Evolutionary conservation across 768 basidiomycete genomes (phyloP).

Genomic region (Nidula microcarpa): DNA sequence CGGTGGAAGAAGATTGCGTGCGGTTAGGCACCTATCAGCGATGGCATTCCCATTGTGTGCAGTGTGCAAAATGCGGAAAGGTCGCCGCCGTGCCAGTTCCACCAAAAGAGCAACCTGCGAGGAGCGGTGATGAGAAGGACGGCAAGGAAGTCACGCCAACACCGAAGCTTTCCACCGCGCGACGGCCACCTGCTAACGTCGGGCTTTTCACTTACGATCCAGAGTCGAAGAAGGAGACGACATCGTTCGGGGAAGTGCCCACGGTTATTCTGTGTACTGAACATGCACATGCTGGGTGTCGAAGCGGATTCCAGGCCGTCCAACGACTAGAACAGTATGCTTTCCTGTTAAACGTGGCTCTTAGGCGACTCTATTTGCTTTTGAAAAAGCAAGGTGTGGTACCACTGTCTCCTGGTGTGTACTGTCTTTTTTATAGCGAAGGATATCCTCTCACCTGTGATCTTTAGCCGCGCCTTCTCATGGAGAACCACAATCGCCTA

Average conservation of each 20-base stretch:
- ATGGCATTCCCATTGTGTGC: conserved; percentile 96
- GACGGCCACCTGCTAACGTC: conserved; percentile 80
- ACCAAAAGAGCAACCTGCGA: conserved; percentile 49
- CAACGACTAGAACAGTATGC: conserved; percentile 97
- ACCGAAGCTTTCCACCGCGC: conserved; percentile 60
- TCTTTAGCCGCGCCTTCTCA: conserved; percentile 17
- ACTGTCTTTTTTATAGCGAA: conserved; percentile 3
- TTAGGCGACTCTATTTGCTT: conserved; percentile 84
- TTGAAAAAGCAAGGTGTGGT: conserved; percentile 89
- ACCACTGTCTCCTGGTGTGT: conserved; percentile 71
- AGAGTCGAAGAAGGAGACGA: conserved; percentile 63
- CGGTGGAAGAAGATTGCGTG: conserved; percentile 97
- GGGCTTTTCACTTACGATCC: conserved; percentile 73
- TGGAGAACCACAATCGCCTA: conserved; percentile 25
- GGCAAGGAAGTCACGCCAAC: conserved; percentile 32
- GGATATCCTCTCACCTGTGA: conserved; percentile 3
- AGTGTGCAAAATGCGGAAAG: conserved; percentile 79
- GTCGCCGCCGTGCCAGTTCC: conserved; percentile 58
- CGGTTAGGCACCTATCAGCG: conserved; percentile 93
- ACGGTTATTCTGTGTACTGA: conserved; percentile 73
- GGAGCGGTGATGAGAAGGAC: conserved; percentile 50
- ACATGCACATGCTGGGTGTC: conserved; percentile 67
- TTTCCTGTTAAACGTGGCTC: conserved; percentile 92
- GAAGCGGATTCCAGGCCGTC: conserved; percentile 83
- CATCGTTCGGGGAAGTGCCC: conserved; percentile 72